Base-by-base conservation (phyloP, 1,284 basidiomycete species). In the Tranzscheliella williamsii region DNA sequence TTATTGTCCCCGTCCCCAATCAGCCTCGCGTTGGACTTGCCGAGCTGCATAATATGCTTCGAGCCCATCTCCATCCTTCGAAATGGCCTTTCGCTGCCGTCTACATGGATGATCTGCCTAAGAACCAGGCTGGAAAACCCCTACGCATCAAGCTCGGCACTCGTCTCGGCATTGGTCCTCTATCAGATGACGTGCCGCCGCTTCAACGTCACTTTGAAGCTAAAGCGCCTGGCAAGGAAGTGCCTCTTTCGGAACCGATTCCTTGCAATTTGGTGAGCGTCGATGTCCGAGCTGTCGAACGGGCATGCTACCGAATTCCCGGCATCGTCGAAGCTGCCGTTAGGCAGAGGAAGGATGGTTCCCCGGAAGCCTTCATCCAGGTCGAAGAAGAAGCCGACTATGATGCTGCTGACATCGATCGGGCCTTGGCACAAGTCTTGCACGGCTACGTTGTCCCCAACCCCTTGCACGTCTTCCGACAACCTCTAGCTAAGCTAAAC, bases 401-500 rank as follows among this genome's bases (percentile, higher is more conserved):
- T 49, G 73, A 76, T 32, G 75, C 75, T 9, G 66, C 75, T 7
- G 75, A 77, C 33, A 77, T 77, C 38, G 75, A 77, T 38, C 70
- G 73, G 18, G 75, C 75, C 8, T 60, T 77, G 32, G 71, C 72
- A 18, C 75, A 76, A 47, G 73, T 75, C 16, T 55, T 77, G 23
- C 73, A 77, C 50, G 75, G 75, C 27, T 77, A 77, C 39, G 75
- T 74, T 18, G 75, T 77, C 9, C 75, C 75, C 21, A 76, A 75
- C 64, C 75, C 75, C n/a, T 57, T 77, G 15, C 75, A 77, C 60
- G 75, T 77, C 51, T 77, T 77, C 68, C 70, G 73, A 26, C 72
- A 74, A 52, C 73, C 72, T 4, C 50, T 77, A 33, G 73, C 73
- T 26, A 75, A 76, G 54, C 62, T 63, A 31, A 65, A 76, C 42